Base-by-base conservation (phyloP, 129 eudicot genomes). In the Ambrosia trifida region DNA sequence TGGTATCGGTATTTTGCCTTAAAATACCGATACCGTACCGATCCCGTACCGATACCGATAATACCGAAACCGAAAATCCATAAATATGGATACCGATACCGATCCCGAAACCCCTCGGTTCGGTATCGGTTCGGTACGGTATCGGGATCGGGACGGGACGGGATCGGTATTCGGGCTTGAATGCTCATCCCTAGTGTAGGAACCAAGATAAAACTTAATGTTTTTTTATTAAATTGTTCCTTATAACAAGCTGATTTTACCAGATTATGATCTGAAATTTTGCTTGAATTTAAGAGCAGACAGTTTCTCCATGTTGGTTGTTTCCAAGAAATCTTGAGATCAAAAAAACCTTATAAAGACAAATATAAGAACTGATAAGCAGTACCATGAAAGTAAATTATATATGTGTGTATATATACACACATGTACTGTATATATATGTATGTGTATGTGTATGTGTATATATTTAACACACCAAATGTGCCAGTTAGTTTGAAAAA, bases 261-360 rank as follows among this genome's bases (percentile, higher is more conserved):
- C 63, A 69, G 43, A 19, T 38, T 60, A 50, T n/a, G 72, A 62
- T 70, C 8, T 16, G 60, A 77, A 51, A 17, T 0, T 38, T 69
- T 51, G 49, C 41, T 70, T 77, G 66, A 62, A 24, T 46, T 58
- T n/a, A 54, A 64, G 64, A 54, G 66, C 40, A 77, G 77, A 77
- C 81, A 70, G 59, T 70, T 77, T 70, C 72, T 77, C 76, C 81
- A 50, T 77, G 77, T 70, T 77, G 50, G 51, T 70, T 41, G 77
- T 77, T 77, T 70, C 76, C 81, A 77, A 62, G 72, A 77, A 70
- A 50, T 30, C 66, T 77, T 50, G 81, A 77, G 81, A 70, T 70
- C 66, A 51, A 62, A 77, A 76, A 44, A 40, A 51, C 47, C 66
- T 63, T 51, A 38, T 17, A 40, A 77, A 49, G 71, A 77, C 64